Evolutionary conservation across 345 rosid genomes (phyloP), one percentile per base, ranked within the genome.

Genomic region (Pistacia vera): DNA sequence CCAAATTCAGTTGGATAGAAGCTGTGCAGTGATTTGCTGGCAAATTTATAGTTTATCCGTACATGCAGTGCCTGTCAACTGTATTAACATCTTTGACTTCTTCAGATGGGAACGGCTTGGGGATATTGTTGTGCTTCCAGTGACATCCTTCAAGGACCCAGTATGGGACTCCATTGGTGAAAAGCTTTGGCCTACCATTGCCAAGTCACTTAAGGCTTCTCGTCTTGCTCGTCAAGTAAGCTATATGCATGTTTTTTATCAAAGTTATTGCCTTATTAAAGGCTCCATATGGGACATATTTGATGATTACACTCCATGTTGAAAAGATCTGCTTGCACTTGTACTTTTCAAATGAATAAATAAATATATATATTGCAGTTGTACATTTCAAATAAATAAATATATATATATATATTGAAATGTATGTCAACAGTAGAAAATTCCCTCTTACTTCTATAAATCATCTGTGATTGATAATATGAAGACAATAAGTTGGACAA

Each of bases 81-180:
- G 36, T 76, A 59, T 78, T 79, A 38, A 2, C 61, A 70, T 77
- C 28, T 66, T 72, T 83, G 38, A 60, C 74, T 66, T 25, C 60
- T 41, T 79, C 87, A 95, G 97, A 83, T 95, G 98, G 99, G 99
- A 92, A 69, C 84, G 91, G 63, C 90, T 92, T 62, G 96, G 96
- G 64, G 95, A 95, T 86, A 88, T 95, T 74, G 85, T 89, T 83
- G 94, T 95, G 79, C 92, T 95, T 76, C 97, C 98, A 4, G 84
- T 78, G 72, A 82, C 92, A 73, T 92, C 92, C 62, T 95, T 93
- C 82, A 88, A 67, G 79, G 97, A 95, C 85, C 93, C 90, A 73
- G 58, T 81, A 20, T 92, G 97, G 99, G 85, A 88, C 77, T 84
- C 85, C 67, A 77, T 89, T 57, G 86, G 89, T 61, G 82, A 86